Percentiles rank a stretch among this genome's conserved stretches.
phyloP scores from a whole-genome alignment of 495 filamentous ascomycete genomes.

The Tuber aestivum region DNA sequence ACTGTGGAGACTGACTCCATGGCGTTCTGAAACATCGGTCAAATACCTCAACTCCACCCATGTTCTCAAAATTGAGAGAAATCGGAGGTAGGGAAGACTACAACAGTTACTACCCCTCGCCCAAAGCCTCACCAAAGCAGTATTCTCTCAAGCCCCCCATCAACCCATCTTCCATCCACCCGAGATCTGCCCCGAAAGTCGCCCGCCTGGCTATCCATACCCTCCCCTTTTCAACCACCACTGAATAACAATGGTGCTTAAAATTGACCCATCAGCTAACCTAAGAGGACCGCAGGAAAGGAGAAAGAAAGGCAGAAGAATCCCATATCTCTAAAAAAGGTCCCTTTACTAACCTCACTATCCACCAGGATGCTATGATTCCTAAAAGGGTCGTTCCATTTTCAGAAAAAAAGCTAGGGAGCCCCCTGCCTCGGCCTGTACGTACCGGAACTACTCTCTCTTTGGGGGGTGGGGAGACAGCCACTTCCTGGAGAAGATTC shows the following conservation, averaged over 20 bases:
- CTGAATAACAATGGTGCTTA: not conserved
- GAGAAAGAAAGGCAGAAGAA: not conserved
- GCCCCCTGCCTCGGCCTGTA: not conserved
- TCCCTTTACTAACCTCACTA: slow-evolving; percentile 40
- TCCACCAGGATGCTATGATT: too few relatives aligned
- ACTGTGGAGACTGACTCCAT: too few relatives aligned
- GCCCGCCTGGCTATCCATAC: too few relatives aligned
- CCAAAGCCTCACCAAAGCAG: not conserved
- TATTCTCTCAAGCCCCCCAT: not conserved
- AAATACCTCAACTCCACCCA: too few relatives aligned
- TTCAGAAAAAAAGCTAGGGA: slow-evolving; percentile 37
- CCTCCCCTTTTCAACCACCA: too few relatives aligned
- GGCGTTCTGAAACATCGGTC: too few relatives aligned
- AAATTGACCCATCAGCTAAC: too few relatives aligned
- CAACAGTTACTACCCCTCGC: not conserved
- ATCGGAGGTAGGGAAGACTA: not conserved
- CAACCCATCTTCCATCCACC: not conserved
- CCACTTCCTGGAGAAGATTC: slow-evolving; percentile 35
- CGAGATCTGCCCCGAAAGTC: not conserved
- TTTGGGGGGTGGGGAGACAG: too few relatives aligned
- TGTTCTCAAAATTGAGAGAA: not conserved
- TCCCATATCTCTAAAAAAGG: slow-evolving; percentile 37
- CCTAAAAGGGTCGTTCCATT: slow-evolving; percentile 38
- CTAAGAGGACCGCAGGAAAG: not conserved
- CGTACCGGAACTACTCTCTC: not conserved